These are phyloP conservation scores for Venturia pyrina DNA, from an alignment of 2,329 filamentous ascomycete genomes.

Conservation along the genomic window DNA sequence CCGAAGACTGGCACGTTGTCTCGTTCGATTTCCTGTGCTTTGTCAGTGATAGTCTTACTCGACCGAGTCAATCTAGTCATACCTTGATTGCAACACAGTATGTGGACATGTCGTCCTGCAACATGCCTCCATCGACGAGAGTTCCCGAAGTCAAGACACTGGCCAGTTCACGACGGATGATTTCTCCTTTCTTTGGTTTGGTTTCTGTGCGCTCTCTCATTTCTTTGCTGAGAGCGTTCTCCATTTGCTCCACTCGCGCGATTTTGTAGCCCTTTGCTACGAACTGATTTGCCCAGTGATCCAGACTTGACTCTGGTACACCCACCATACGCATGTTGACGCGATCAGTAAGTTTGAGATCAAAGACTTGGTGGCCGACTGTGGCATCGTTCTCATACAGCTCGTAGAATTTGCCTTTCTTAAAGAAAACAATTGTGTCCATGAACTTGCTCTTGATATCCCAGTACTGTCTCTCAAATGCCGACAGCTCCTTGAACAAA, in stretches of 20 bases:
- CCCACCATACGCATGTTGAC: conserved; percentile 99
- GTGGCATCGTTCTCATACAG: conserved; percentile 97
- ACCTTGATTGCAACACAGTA: conserved; percentile 92
- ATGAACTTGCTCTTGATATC: conserved; percentile 97
- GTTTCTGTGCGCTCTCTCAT: conserved; percentile 82
- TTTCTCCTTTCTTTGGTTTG: conserved; percentile 61
- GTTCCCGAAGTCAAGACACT: conserved; percentile 89
- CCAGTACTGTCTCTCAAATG: conserved; percentile 98
- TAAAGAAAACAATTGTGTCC: conserved; percentile 98
- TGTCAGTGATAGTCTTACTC: background rate
- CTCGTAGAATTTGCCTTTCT: conserved; percentile 99
- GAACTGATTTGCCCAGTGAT: conserved; percentile 96
- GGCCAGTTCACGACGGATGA: conserved; percentile 83
- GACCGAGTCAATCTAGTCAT: background rate
- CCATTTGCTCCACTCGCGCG: conserved; percentile 90
- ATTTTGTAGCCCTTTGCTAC: conserved; percentile 98
- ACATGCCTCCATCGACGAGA: conserved; percentile 89
- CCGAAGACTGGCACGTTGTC: conserved; percentile 77
- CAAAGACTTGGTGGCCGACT: conserved; percentile 90
- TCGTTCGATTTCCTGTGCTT: conserved; percentile 37
- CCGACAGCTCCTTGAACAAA: conserved; percentile 74
- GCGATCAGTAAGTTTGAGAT: conserved; percentile 92
- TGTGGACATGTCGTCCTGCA: conserved; percentile 95
- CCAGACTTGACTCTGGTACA: conserved; percentile 89
- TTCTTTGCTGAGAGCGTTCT: conserved; percentile 90